Evolutionary conservation across 495 filamentous ascomycete species (phyloP).

Genomic region (Entonaema liquescens): DNA sequence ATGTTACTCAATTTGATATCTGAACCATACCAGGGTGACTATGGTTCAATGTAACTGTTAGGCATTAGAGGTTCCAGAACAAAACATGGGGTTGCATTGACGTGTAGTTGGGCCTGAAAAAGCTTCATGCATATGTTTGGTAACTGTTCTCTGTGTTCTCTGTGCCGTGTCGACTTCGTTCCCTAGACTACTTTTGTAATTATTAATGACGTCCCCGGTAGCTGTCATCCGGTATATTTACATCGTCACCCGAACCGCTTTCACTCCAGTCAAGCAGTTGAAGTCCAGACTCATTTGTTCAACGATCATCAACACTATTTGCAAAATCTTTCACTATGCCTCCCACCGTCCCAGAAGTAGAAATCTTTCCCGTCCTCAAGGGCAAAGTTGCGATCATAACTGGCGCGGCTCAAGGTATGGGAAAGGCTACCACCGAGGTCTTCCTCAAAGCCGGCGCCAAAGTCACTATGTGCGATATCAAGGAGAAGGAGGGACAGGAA

Average conservation of each 20-base stretch:
- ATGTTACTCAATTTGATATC: not conserved
- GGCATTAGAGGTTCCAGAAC: not conserved
- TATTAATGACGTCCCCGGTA: not conserved
- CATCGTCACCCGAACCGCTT: not conserved
- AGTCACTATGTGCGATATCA: constrained; percentile 56
- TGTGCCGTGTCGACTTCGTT: not conserved
- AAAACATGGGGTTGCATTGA: not conserved
- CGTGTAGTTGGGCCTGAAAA: not conserved
- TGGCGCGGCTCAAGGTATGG: constrained; percentile 56
- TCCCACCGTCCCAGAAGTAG: constrained; percentile 16
- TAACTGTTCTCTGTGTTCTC: not conserved
- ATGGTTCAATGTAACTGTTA: not conserved
- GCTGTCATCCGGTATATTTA: not conserved
- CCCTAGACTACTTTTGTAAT: not conserved
- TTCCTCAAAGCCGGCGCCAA: constrained; percentile 45
- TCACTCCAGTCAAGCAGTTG: not conserved
- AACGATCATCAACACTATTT: not conserved
- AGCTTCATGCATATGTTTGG: not conserved
- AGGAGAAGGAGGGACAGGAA: constrained; percentile 40
- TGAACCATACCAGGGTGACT: not conserved
- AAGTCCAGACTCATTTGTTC: not conserved
- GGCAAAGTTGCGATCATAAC: constrained; percentile 49
- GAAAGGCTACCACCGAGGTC: constrained; percentile 53
- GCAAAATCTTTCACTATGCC: constrained; percentile 8
- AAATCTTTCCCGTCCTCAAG: constrained; percentile 33